Evolutionary conservation across 345 rosid genomes (phyloP).

Genomic region (Citrus glauca): DNA sequence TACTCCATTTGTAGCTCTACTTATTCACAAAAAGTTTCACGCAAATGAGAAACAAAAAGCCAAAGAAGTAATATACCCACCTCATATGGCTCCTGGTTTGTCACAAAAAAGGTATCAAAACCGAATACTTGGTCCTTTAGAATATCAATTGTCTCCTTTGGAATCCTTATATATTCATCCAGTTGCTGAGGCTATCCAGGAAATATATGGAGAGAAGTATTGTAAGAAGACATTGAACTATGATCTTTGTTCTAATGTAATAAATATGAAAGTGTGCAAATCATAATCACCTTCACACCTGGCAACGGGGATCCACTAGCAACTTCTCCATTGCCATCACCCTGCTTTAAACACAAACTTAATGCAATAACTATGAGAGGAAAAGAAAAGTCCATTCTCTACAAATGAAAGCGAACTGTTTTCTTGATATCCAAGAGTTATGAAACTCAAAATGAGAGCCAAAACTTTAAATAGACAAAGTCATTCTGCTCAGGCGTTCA

Average conservation of each 20-base stretch:
- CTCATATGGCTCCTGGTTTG: constrained; percentile 97
- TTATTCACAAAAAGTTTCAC: constrained; percentile 6
- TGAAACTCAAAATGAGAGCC: constrained; percentile 11
- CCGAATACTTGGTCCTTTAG: constrained; percentile 93
- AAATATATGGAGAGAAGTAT: constrained; percentile 15
- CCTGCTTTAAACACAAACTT: constrained; percentile 48
- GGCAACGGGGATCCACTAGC: constrained; percentile 91
- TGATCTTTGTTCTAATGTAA: constrained; percentile 10
- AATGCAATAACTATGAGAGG: constrained; percentile 10
- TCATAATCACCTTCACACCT: constrained; percentile 85
- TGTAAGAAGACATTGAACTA: constrained; percentile 15
- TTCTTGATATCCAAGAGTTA: not conserved
- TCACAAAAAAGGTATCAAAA: constrained; percentile 91
- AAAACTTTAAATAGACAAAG: constrained; percentile 6
- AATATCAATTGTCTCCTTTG: constrained; percentile 77
- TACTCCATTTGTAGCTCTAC: constrained; percentile 1
- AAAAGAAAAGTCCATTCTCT: constrained; percentile 1
- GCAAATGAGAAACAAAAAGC: constrained; percentile 2
- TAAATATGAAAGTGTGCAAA: constrained; percentile 13
- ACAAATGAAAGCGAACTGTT: not conserved
- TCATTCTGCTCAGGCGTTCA: not conserved
- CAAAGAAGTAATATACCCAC: constrained; percentile 32
- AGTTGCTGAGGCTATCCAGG: constrained; percentile 62
- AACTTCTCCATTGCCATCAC: constrained; percentile 48
- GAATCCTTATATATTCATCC: constrained; percentile 74